Conservation (phyloP, 257 asterid species). For the Ophiorrhiza pumila region DNA sequence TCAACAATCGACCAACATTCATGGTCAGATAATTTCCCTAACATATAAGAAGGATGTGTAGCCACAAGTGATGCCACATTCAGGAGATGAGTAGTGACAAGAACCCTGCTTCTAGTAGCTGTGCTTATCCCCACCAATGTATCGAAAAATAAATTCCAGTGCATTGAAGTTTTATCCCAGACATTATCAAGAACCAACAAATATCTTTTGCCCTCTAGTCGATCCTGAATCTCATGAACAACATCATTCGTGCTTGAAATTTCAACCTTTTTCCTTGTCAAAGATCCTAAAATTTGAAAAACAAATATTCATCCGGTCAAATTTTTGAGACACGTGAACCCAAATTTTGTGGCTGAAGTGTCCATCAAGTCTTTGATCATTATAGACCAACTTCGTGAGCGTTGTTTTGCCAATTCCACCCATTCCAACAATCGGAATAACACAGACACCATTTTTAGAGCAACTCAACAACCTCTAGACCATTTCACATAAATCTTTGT, state of each 20-base stretch:
- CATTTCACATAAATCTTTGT: background rate
- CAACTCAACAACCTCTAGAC: background rate
- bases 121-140: background rate
- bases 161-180: background rate
- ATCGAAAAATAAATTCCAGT: slow-evolving; percentile 1
- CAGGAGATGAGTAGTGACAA: background rate
- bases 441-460: background rate
- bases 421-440: slow-evolving; percentile 15
- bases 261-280: background rate
- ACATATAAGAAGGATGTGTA: background rate
- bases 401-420: slow-evolving; percentile 22
- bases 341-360: slow-evolving; percentile 17
- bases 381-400: slow-evolving; percentile 11
- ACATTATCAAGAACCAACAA: slow-evolving; percentile 16
- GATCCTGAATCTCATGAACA: background rate
- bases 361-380: background rate
- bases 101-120: background rate
- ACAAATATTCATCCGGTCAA: slow-evolving; percentile 15
- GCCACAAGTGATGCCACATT: background rate
- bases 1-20: background rate
- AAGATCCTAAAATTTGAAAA: slow-evolving; percentile 2
- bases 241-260: background rate
- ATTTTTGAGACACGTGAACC: slow-evolving; percentile 19
- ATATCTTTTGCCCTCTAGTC: slow-evolving; percentile 1
- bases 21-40: background rate